Evolutionary conservation across 163 green algal genomes (phyloP).

Genomic region (Scenedesmus sp.): DNA sequence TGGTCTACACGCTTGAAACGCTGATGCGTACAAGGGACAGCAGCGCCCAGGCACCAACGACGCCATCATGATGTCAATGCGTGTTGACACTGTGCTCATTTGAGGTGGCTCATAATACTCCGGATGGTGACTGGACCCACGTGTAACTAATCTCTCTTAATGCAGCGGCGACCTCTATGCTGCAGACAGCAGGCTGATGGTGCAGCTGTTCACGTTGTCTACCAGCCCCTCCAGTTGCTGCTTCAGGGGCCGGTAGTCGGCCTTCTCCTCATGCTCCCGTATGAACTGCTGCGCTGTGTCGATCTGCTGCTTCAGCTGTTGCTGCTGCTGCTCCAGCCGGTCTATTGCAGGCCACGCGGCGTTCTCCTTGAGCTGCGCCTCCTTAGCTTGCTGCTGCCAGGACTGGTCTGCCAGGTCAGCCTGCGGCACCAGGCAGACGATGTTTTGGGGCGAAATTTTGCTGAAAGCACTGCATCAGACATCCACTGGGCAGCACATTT

Average conservation of each 20-base stretch:
- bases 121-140: too few relatives aligned
- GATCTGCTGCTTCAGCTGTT: slow-evolving; percentile 33
- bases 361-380: slow-evolving; percentile 52
- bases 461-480: too few relatives aligned
- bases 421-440: slow-evolving; percentile 12
- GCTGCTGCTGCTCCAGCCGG: slow-evolving; percentile 39
- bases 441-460: too few relatives aligned
- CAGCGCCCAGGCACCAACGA: too few relatives aligned
- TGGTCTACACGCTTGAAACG: too few relatives aligned
- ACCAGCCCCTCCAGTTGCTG: background rate
- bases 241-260: slow-evolving; percentile 10
- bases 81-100: too few relatives aligned
- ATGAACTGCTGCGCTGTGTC: slow-evolving; percentile 30
- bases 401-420: slow-evolving; percentile 34
- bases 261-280: slow-evolving; percentile 19
- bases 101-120: too few relatives aligned
- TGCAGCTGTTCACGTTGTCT: slow-evolving; percentile 7
- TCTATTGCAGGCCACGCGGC: slow-evolving; percentile 44
- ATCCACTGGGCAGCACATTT: too few relatives aligned
- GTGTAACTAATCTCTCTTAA: too few relatives aligned
- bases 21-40: too few relatives aligned
- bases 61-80: too few relatives aligned
- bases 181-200: slow-evolving; percentile 27
- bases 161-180: background rate
- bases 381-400: slow-evolving; percentile 44